Evolutionary conservation across 116 monocot genomes (phyloP).

Genomic region (Dioscorea cayenensis): DNA sequence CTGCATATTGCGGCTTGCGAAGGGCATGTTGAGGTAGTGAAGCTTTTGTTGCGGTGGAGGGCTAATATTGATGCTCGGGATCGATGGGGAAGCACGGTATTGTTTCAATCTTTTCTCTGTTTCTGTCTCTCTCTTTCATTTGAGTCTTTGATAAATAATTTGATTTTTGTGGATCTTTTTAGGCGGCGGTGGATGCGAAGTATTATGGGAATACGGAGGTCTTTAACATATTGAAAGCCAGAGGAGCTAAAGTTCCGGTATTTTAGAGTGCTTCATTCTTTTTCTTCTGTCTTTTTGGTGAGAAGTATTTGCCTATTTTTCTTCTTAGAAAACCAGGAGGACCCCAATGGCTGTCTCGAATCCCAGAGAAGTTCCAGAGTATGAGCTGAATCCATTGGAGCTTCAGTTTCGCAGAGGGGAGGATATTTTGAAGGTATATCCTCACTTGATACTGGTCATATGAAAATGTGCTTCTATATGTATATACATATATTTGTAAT

Average conservation of each 20-base stretch:
- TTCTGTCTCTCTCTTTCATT: background rate
- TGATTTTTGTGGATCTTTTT: background rate
- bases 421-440: constrained; percentile 27
- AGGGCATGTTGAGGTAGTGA: constrained; percentile 65
- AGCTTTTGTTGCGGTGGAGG: constrained; percentile 52
- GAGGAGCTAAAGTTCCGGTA: constrained; percentile 81
- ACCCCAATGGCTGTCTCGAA: constrained; percentile 87
- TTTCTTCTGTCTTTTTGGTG: background rate
- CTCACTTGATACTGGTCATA: background rate
- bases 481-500: too few species aligned
- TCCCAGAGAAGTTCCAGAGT: constrained; percentile 83
- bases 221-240: constrained; percentile 59
- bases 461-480: background rate
- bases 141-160: background rate
- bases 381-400: constrained; percentile 73
- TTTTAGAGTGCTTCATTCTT: background rate
- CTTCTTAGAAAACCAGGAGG: constrained; percentile 52
- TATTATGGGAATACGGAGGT: constrained; percentile 67
- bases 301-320: background rate
- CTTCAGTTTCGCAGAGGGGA: constrained; percentile 55
- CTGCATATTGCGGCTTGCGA: constrained; percentile 87
- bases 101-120: background rate
- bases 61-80: constrained; percentile 82
- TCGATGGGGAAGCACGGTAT: constrained; percentile 91
- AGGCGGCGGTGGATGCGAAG: constrained; percentile 87